A percentile compares a stretch with the other conserved stretches of the same genome.
phyloP scores from a whole-genome alignment of 495 filamentous ascomycete species.

The Hypoxylon fuscum region DNA sequence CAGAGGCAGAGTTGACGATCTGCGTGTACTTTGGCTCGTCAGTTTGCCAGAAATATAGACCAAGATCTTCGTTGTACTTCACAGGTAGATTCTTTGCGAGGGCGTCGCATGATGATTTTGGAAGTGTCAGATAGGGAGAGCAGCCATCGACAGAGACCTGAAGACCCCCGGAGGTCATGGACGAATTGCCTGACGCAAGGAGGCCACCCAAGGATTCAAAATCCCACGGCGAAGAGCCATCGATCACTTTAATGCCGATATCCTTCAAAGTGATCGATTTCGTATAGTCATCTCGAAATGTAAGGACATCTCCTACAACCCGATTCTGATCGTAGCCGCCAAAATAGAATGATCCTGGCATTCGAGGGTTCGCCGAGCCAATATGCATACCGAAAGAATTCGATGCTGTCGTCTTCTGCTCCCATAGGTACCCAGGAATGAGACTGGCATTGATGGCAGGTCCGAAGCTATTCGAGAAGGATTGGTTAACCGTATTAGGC shows the following conservation, averaged over 20 bases:
- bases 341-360: slow-evolving; percentile 55
- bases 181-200: slow-evolving; percentile 46
- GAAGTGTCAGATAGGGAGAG: slow-evolving; percentile 61
- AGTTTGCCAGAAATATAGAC: slow-evolving; percentile 63
- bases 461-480: slow-evolving; percentile 31
- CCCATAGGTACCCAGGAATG: slow-evolving; percentile 42
- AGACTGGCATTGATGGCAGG: slow-evolving; percentile 47
- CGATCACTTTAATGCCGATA: slow-evolving; percentile 52
- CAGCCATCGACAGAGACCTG: slow-evolving; percentile 48
- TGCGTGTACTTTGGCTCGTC: slow-evolving; percentile 48
- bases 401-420: slow-evolving; percentile 52
- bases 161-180: slow-evolving; percentile 34
- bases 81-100: slow-evolving; percentile 58
- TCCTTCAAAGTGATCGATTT: slow-evolving; percentile 49
- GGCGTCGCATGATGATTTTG: slow-evolving; percentile 59
- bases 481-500: slow-evolving; percentile 43
- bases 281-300: slow-evolving; percentile 43
- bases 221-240: slow-evolving; percentile 54
- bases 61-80: slow-evolving; percentile 47
- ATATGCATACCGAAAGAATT: slow-evolving; percentile 65
- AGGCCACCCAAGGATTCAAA: slow-evolving; percentile 49
- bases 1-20: slow-evolving; percentile 58
- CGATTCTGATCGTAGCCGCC: slow-evolving; percentile 63
- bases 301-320: slow-evolving; percentile 44
- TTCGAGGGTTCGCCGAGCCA: slow-evolving; percentile 53